Base-by-base conservation (phyloP, 192 early-diverging fungal species). In the Podochytrium sp. region DNA sequence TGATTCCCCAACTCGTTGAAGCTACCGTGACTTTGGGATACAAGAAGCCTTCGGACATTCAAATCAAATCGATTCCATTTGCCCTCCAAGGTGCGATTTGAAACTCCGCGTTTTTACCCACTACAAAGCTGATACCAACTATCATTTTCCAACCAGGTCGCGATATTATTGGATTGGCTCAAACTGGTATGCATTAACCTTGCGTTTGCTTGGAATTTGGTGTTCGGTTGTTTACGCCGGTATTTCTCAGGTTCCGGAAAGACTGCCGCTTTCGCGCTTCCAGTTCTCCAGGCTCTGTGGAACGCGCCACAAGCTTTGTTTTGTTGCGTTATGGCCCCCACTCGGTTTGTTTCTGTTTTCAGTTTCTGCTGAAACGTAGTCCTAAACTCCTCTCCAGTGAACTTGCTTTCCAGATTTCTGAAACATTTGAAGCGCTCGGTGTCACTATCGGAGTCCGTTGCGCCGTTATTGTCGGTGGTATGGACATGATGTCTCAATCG, bases 141-240 rank as follows among this genome's bases (percentile, higher is more conserved):
- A 27, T 37, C 16, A n/a, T 64, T 61, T 29, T n/a, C n/a, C n/a
- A n/a, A 67, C 2, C 18, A 79, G 81, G 93, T 10, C 86, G 91
- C 39, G 96, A 98, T 76, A 92, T 98, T 71, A 98, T 99, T 73
- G 97, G 96, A 29, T 88, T 99, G n/a, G 97, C 97, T 10, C 97
- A 99, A 78, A 99, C 97, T 0, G 97, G 61, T 63, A 63, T 40
- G 37, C 12, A 57, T 27, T 7, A 57, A 29, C 29, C 47, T 14
- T 49, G n/a, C n/a, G n/a, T n/a, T n/a, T n/a, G n/a, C n/a, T 49
- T 49, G 12, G n/a, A n/a, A 14, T 14, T 49, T 49, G n/a, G 12
- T 49, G 12, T 49, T 49, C 47, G 47, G 12, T 49, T n/a, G n/a
- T n/a, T 12, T 49, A 94, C 38, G 94, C 93, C 7, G 94, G 94